phyloP scores from a whole-genome alignment of 2,329 filamentous ascomycete species.

The Pseudogymnoascus sp. region DNA sequence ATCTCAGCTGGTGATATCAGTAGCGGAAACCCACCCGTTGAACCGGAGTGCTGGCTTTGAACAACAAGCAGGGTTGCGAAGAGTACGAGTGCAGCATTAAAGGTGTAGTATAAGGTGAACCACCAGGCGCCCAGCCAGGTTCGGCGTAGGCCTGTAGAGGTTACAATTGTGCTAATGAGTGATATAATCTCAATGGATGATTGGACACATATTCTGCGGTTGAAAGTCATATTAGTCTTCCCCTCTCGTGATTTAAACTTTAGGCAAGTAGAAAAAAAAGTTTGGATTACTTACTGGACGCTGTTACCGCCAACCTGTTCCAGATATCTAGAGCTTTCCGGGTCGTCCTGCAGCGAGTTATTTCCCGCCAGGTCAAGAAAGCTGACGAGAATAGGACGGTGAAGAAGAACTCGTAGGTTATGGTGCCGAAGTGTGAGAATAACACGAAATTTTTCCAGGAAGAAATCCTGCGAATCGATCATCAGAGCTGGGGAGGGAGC shows the following conservation, averaged over 20 bases:
- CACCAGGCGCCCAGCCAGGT: constrained; percentile 33
- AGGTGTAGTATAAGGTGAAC: constrained; percentile 35
- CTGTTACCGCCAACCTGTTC: constrained; percentile 28
- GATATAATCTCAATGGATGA: constrained; percentile 31
- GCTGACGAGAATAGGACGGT: constrained; percentile 34
- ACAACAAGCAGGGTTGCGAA: constrained; percentile 6
- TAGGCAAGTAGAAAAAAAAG: constrained; percentile 19
- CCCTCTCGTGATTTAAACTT: constrained; percentile 19
- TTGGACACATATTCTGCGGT: constrained; percentile 22
- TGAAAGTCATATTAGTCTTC: constrained; percentile 11
- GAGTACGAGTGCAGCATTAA: constrained; percentile 19
- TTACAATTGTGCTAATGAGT: constrained; percentile 25
- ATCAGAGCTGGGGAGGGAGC: constrained; percentile 13
- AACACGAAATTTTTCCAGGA: constrained; percentile 31
- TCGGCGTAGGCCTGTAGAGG: constrained; percentile 13
- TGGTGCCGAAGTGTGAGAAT: constrained; percentile 38
- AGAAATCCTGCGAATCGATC: constrained; percentile 10
- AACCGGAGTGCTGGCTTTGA: background rate
- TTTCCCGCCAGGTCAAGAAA: constrained; percentile 27
- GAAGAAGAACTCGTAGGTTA: constrained; percentile 35
- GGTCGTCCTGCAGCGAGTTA: constrained; percentile 20
- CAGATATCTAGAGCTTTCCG: background rate
- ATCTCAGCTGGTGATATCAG: constrained; percentile 12
- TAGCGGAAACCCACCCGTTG: background rate
- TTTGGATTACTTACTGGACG: constrained; percentile 17